phyloP scores from a whole-genome alignment of 495 filamentous ascomycete species.

The Neurospora discreta region DNA sequence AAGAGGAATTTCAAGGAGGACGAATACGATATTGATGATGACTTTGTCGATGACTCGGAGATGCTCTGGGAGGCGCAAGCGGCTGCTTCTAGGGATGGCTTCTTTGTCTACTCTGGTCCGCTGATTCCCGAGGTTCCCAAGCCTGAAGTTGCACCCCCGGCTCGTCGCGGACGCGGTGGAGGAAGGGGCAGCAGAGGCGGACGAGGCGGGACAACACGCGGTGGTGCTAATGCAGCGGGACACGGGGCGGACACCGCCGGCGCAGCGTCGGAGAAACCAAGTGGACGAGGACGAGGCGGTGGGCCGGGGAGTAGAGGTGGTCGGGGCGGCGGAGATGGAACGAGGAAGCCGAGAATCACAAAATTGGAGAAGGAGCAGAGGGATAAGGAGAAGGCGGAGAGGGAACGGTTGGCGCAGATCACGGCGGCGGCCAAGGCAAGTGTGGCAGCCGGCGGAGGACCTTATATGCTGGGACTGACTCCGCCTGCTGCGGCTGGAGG shows the following conservation, averaged over 20 bases:
- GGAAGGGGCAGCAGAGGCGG: constrained; percentile 50
- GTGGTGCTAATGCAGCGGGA: constrained; percentile 4
- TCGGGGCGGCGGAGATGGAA: constrained; percentile 49
- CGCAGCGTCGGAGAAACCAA: constrained; percentile 28
- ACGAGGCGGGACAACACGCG: constrained; percentile 11
- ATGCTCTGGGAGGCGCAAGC: constrained; percentile 93
- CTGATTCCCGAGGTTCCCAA: constrained; percentile 81
- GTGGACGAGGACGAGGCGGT: constrained; percentile 44
- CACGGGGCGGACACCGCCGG: constrained; percentile 14
- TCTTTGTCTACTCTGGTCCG: constrained; percentile 81
- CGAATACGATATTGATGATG: constrained; percentile 92
- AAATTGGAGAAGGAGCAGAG: constrained; percentile 72
- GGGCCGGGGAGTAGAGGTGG: constrained; percentile 55
- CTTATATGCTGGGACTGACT: not conserved
- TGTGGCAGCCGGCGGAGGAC: not conserved
- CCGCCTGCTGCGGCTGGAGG: not conserved
- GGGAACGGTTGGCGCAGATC: constrained; percentile 24
- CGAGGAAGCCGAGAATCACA: constrained; percentile 67
- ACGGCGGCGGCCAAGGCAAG: not conserved
- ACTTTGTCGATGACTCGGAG: constrained; percentile 95
- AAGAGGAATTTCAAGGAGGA: constrained; percentile 84
- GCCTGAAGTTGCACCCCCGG: constrained; percentile 58
- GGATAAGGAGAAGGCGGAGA: constrained; percentile 44
- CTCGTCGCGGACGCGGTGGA: constrained; percentile 63
- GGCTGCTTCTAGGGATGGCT: constrained; percentile 83